Base-by-base conservation (phyloP, 2,329 filamentous ascomycete genomes). In the Chalaropsis ovoidea region DNA sequence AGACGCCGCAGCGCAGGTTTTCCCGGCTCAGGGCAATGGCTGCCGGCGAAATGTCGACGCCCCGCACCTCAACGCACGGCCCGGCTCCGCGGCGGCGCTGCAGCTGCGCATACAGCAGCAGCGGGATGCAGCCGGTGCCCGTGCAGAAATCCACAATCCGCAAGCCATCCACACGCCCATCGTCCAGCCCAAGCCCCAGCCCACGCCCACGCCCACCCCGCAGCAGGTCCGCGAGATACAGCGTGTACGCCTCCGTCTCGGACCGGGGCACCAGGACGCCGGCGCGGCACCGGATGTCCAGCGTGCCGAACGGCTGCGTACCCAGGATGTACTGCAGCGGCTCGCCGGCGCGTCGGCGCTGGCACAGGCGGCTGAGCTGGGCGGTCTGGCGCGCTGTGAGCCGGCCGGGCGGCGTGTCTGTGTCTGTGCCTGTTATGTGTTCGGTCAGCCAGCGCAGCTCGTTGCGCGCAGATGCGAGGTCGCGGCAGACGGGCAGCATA, bases 291-390 rank as follows among this genome's bases (percentile, higher is more conserved):
- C 81, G 76, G 58, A 99, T 87, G 52, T 96, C 87, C 17, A 97
- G 76, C 3, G 84, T 77, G 0, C 92, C 93, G 75, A 99, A 97
- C 1, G 88, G 94, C 73, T 96, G 91, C 4, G 86, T 86, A 2
- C 91, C 91, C 0, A 99, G 77, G 24, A 97, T 81, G 73, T 97
- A 97, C 74, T 97, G 94, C 42, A 99, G 76, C 1, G 94, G 94
- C 67, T 86, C 82, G 0, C 90, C 90, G 8, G 73, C 75, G 8
- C 80, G 78, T 42, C 85, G 77, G 61, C 77, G 74, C 3, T 73
- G 74, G 68, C 81, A 84, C 6, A 86, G 73, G 0, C 64, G 62
- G 61, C 42, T 63, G 15, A 24, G 47, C 8, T 41, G 45, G 2
- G 47, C 31, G 65, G n/a, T 19, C 39, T 58, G 54, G 39, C 15